These are phyloP conservation scores for Tuber borchii DNA, from an alignment of 495 filamentous ascomycete genomes.

Conservation along the genomic window DNA sequence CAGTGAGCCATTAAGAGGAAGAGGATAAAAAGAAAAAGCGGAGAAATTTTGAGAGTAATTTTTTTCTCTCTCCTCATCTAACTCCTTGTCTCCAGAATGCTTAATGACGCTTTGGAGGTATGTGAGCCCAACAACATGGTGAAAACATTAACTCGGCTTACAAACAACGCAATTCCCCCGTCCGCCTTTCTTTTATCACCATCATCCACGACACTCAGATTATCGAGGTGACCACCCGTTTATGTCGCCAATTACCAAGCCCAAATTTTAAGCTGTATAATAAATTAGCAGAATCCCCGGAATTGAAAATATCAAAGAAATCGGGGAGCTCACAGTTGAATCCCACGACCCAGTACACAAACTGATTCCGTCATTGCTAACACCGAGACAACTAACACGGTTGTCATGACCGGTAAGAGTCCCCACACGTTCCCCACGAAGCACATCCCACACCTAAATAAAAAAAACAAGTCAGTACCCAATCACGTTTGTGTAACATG, in stretches of 20 bases:
- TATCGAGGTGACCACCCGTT: neutral
- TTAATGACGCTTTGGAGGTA: neutral
- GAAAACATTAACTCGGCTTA: neutral
- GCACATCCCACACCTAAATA: constrained; percentile 87
- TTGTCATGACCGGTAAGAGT: constrained; percentile 96
- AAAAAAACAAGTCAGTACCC: constrained; percentile 20
- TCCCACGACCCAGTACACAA: constrained; percentile 99
- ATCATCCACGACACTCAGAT: constrained; percentile 31
- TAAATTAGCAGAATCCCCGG: constrained; percentile 7
- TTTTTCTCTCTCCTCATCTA: neutral
- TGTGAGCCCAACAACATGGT: neutral
- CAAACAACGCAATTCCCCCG: neutral
- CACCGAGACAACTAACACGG: constrained; percentile 93
- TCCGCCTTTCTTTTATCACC: constrained; percentile 4
- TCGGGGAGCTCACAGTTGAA: constrained; percentile 68
- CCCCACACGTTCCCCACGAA: constrained; percentile 93
- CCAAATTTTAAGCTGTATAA: constrained; percentile 38
- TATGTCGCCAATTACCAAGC: constrained; percentile 29
- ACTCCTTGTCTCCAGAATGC: neutral
- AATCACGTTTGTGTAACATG: constrained; percentile 23
- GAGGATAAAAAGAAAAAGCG: neutral
- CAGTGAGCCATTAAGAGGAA: neutral
- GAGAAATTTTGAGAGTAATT: neutral
- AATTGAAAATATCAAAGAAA: constrained; percentile 6
- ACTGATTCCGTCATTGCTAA: constrained; percentile 98